Percentiles rank a stretch among this genome's conserved stretches.
Conservation (phyloP, 1,139 yeast genomes). For the Candida buenavistaensis region DNA sequence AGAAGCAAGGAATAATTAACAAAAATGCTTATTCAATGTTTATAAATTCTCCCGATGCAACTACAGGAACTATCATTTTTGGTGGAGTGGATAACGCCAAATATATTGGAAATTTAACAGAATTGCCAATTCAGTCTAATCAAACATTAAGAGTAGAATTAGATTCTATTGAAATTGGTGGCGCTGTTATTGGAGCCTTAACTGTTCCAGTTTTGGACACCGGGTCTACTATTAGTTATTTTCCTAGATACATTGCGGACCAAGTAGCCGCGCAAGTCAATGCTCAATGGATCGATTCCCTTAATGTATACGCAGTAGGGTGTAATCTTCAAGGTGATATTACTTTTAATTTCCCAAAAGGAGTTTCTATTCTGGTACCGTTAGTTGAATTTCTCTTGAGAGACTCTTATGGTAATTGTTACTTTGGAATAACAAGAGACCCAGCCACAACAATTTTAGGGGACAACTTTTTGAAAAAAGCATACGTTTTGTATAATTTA, state of each 20-base stretch:
- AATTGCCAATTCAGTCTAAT: constrained; percentile 8
- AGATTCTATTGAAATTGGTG: not conserved
- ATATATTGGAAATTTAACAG: constrained; percentile 21
- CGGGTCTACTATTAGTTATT: constrained; percentile 30
- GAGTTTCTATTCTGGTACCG: constrained; percentile 30
- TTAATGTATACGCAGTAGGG: too few species aligned
- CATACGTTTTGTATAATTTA: constrained; percentile 27
- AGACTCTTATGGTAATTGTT: constrained; percentile 5
- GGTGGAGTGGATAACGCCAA: constrained; percentile 33
- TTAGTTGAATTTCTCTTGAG: constrained; percentile 21
- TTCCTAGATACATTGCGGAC: constrained; percentile 19
- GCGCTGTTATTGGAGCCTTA: not conserved
- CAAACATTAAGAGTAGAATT: constrained; percentile 5
- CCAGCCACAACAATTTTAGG: constrained; percentile 18
- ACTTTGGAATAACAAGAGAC: not conserved
- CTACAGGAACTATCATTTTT: constrained; percentile 25
- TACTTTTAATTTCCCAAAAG: constrained; percentile 26
- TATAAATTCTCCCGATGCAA: constrained; percentile 23
- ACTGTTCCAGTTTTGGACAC: constrained; percentile 19
- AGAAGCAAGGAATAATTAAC: constrained; percentile 45
- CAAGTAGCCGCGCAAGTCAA: constrained; percentile 23
- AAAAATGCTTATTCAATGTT: constrained; percentile 39
- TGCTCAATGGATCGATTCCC: too few species aligned
- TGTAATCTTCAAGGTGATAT: not conserved
- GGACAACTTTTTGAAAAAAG: constrained; percentile 29